Conservation (phyloP, 805 yeast species). For the Lachancea lanzarotensis region DNA sequence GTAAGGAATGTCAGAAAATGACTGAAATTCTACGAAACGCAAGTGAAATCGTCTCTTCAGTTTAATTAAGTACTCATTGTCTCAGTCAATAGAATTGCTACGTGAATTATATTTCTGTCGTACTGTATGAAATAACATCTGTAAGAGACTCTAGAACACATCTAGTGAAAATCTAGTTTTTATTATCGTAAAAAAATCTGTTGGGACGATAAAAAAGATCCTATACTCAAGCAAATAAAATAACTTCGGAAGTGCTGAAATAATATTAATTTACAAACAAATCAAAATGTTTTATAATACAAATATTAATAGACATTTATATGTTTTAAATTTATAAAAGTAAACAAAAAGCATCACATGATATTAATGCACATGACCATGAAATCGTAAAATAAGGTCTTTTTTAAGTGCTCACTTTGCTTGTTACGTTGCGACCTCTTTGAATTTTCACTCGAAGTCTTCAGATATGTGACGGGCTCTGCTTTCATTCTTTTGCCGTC, state of each 20-base stretch:
- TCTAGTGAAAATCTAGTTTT: too few relatives aligned
- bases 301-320: background rate
- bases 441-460: too few relatives aligned
- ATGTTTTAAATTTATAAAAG: background rate
- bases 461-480: too few relatives aligned
- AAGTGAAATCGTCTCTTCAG: slow-evolving; percentile 68
- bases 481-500: background rate
- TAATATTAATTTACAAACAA: too few relatives aligned
- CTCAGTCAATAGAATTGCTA: slow-evolving; percentile 1
- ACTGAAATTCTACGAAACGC: slow-evolving; percentile 88
- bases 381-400: background rate
- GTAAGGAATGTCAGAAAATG: slow-evolving; percentile 93
- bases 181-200: too few relatives aligned
- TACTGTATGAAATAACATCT: too few relatives aligned
- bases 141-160: too few relatives aligned
- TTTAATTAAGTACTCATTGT: slow-evolving; percentile 11
- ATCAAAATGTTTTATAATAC: background rate
- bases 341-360: too few relatives aligned
- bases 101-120: background rate
- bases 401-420: background rate
- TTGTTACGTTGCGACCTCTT: too few relatives aligned
- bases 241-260: background rate
- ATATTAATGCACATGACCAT: too few relatives aligned
- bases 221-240: background rate
- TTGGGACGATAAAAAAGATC: background rate